Conservation (phyloP, 2,329 filamentous ascomycete genomes). For the Xylariaceae sp. region DNA sequence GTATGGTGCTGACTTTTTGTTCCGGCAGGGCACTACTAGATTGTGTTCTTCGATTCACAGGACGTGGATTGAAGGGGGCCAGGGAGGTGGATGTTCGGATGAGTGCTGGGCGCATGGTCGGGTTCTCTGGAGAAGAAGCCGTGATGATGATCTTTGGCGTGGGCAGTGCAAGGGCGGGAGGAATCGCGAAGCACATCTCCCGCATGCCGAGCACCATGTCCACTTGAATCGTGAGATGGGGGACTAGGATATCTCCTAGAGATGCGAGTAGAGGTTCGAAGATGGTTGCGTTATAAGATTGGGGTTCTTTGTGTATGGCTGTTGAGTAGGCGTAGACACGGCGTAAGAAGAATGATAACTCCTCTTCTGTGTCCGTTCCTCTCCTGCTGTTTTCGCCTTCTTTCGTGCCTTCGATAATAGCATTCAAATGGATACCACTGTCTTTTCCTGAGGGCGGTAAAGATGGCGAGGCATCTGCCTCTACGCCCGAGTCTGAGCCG, state of each 20-base stretch:
- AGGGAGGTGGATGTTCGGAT: not conserved
- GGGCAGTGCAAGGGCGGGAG: not conserved
- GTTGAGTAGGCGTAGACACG: constrained; percentile 16
- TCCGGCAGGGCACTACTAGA: not conserved
- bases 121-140: not conserved
- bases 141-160: not conserved
- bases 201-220: constrained; percentile 12
- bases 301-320: constrained; percentile 7
- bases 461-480: not conserved
- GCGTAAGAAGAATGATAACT: constrained; percentile 10
- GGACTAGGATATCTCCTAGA: constrained; percentile 14
- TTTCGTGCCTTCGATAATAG: not conserved
- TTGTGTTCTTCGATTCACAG: not conserved
- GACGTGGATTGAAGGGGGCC: not conserved
- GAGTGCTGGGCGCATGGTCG: not conserved
- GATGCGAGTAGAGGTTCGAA: constrained; percentile 7
- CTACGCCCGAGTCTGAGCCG: not conserved
- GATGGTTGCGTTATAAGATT: constrained; percentile 3
- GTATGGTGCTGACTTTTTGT: not conserved
- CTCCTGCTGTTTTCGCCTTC: not conserved
- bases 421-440: not conserved
- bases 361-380: not conserved
- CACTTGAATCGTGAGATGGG: constrained; percentile 16
- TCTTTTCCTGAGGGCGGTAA: not conserved
- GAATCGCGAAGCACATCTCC: constrained; percentile 11